Conservation (phyloP, 148 eudicot species). For the Dianthus caryophyllus region DNA sequence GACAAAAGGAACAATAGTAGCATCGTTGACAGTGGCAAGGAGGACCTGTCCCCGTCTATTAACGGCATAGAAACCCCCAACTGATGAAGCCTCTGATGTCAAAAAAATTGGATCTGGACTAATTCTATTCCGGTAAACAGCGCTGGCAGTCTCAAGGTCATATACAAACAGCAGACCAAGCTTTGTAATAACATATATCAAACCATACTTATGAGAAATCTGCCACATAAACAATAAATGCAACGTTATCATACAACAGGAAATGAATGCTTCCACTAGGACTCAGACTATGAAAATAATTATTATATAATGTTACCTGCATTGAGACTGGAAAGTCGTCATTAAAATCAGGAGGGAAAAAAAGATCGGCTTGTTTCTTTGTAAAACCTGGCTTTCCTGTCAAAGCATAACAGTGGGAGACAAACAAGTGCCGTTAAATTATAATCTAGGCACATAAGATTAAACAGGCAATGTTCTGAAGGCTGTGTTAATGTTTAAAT, state of each 20-base stretch:
- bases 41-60: slow-evolving; percentile 92
- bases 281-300: neutral
- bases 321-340: slow-evolving; percentile 97
- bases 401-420: neutral
- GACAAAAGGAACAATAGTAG: slow-evolving; percentile 85
- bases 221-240: slow-evolving; percentile 32
- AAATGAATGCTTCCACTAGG: neutral
- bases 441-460: neutral
- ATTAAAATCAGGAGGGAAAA: slow-evolving; percentile 96
- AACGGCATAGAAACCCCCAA: slow-evolving; percentile 93
- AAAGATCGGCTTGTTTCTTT: slow-evolving; percentile 96
- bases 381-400: slow-evolving; percentile 82
- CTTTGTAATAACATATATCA: slow-evolving; percentile 90
- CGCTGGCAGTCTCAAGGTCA: slow-evolving; percentile 93
- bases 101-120: slow-evolving; percentile 98
- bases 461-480: neutral
- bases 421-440: neutral
- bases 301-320: slow-evolving; percentile 58
- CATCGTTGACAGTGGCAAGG: slow-evolving; percentile 90
- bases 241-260: neutral
- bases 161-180: slow-evolving; percentile 95
- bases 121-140: slow-evolving; percentile 88
- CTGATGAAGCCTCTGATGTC: slow-evolving; percentile 85
- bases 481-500: neutral
- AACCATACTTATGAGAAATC: slow-evolving; percentile 83